A percentile compares a stretch with the other conserved stretches of the same genome.
These are phyloP conservation scores for Lepidium africanum DNA, from an alignment of 345 rosid species.

Conservation along the genomic window DNA sequence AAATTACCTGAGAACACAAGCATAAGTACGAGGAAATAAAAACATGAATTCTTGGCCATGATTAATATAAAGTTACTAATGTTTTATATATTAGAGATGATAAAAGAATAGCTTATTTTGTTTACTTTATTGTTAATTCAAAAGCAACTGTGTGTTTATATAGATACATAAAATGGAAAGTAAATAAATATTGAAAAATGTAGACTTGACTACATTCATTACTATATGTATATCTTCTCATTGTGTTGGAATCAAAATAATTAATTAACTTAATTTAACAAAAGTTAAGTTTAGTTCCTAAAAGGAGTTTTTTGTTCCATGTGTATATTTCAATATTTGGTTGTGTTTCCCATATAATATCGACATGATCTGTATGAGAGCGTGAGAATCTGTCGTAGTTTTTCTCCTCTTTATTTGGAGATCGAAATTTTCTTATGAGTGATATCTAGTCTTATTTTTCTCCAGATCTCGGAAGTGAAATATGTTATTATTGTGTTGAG, in stretches of 20 bases:
- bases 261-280: not conserved
- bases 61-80: not conserved
- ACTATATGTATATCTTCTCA: too few species aligned
- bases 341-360: too few species aligned
- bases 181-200: not conserved
- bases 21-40: not conserved
- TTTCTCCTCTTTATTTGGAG: too few species aligned
- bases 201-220: not conserved
- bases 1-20: not conserved
- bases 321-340: too few species aligned
- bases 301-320: not conserved
- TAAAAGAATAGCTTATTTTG: not conserved
- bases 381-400: too few species aligned
- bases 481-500: too few species aligned
- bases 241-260: not conserved
- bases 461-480: too few species aligned
- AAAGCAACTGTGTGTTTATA: not conserved
- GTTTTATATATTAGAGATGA: not conserved
- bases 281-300: too few species aligned
- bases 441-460: too few species aligned
- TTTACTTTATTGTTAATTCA: not conserved
- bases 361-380: too few species aligned
- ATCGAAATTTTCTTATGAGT: too few species aligned
- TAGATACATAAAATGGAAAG: not conserved
- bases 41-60: slow-evolving; percentile 9